phyloP scores from a whole-genome alignment of 148 eudicot species.

The Rheum nobile region DNA sequence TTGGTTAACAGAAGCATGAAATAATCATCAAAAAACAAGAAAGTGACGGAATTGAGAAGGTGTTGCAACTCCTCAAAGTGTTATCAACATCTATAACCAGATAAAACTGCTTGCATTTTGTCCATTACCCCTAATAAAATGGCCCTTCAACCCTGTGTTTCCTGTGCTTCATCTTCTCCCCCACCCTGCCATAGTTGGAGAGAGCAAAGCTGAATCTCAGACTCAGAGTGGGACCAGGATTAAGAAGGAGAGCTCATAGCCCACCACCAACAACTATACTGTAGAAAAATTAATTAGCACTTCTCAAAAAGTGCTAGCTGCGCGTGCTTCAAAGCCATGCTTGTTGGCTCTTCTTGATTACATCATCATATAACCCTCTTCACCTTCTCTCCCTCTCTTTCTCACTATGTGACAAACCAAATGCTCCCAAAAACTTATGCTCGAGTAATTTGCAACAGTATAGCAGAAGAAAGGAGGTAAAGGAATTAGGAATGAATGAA shows the following conservation, averaged over 20 bases:
- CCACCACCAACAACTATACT: neutral
- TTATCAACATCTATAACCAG: neutral
- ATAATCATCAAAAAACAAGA: neutral
- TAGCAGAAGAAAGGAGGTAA: neutral
- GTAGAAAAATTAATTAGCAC: neutral
- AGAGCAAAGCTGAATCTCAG: slow-evolving; percentile 5
- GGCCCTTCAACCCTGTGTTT: neutral
- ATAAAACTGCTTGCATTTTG: neutral
- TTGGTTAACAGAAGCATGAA: neutral
- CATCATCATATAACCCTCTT: neutral
- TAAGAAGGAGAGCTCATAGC: neutral
- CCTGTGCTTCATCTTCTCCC: neutral
- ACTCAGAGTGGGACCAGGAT: slow-evolving; percentile 1
- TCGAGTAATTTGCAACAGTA: neutral
- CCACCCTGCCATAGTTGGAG: neutral
- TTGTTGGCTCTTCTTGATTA: slow-evolving; percentile 1
- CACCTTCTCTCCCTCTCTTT: neutral
- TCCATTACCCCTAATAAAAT: slow-evolving; percentile 3
- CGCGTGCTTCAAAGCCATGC: neutral
- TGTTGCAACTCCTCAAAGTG: slow-evolving; percentile 1
- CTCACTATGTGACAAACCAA: neutral
- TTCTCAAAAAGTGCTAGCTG: neutral
- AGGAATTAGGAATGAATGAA: neutral
- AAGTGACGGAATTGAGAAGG: slow-evolving; percentile 1
- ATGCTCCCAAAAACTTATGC: neutral